Evolutionary conservation across 108 stramenopile species (phyloP).

Genomic region (Nannochloropsis granulata): DNA sequence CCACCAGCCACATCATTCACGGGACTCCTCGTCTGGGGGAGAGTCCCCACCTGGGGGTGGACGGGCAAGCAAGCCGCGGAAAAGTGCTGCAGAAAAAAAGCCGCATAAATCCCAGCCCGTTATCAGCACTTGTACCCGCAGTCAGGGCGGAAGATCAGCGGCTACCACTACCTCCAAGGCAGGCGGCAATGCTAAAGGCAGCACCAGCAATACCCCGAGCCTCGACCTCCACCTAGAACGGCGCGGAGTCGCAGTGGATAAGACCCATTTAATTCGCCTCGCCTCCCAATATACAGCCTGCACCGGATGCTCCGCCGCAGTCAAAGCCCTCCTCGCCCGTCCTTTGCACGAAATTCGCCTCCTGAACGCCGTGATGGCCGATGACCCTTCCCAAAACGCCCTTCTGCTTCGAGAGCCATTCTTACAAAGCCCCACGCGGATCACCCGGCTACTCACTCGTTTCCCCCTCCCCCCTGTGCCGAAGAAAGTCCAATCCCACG

Average conservation of each 20-base stretch:
- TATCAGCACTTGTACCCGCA: too few relatives aligned
- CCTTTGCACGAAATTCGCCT: conserved; percentile 21
- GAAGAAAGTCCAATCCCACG: conserved; percentile 3
- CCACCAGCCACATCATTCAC: too few relatives aligned
- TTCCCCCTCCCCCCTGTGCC: conserved; percentile 21
- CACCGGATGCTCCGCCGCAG: conserved; percentile 18
- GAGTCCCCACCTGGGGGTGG: too few relatives aligned
- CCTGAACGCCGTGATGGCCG: conserved; percentile 15
- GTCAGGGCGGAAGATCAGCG: too few relatives aligned
- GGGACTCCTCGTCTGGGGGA: too few relatives aligned
- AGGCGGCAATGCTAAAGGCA: too few relatives aligned
- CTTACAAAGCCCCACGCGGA: not conserved
- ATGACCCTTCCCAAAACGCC: not conserved
- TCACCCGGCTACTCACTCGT: conserved; percentile 3
- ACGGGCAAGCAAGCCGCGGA: too few relatives aligned
- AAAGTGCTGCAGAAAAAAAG: too few relatives aligned
- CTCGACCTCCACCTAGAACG: too few relatives aligned
- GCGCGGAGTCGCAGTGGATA: not conserved
- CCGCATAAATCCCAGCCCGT: too few relatives aligned
- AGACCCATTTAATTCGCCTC: conserved; percentile 7
- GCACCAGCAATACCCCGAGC: too few relatives aligned
- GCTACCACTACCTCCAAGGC: too few relatives aligned
- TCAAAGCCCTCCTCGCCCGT: conserved; percentile 4
- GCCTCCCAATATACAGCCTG: conserved; percentile 18
- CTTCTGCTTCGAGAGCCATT: conserved; percentile 3